These are phyloP conservation scores for Starmerella powellii DNA, from an alignment of 805 yeast genomes.

Conservation along the genomic window DNA sequence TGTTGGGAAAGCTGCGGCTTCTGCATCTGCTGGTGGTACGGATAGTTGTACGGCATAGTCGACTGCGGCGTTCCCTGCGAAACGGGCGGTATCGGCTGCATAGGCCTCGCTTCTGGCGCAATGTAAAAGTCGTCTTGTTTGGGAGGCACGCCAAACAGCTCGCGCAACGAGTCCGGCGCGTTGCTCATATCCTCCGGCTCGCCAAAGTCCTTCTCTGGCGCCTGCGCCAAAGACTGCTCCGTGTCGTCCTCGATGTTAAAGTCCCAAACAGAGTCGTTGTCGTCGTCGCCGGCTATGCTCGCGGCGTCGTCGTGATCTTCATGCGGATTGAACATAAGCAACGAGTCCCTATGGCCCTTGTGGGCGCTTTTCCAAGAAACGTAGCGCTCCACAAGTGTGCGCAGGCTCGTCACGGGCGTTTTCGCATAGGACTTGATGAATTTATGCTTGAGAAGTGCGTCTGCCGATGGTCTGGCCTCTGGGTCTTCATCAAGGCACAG, in stretches of 20 bases:
- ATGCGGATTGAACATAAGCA: constrained; percentile 25
- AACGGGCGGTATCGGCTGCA: not conserved
- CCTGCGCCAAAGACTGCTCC: not conserved
- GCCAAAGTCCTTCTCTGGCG: too few relatives aligned
- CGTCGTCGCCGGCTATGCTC: constrained; percentile 22
- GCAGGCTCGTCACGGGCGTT: constrained; percentile 47
- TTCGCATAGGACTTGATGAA: constrained; percentile 54
- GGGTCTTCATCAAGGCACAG: constrained; percentile 90
- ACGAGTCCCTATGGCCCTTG: constrained; percentile 35
- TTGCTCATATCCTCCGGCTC: constrained; percentile 28
- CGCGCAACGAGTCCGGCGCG: constrained; percentile 62
- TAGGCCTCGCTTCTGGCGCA: not conserved
- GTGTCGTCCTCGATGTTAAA: constrained; percentile 19
- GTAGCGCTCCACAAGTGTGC: constrained; percentile 54
- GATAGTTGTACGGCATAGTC: not conserved
- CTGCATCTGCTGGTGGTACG: not conserved
- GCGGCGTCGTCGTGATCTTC: constrained; percentile 18
- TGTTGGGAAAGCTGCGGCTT: constrained; percentile 1
- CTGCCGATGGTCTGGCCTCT: constrained; percentile 75
- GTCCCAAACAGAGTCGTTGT: constrained; percentile 25
- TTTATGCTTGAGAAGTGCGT: constrained; percentile 62
- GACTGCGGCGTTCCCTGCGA: not conserved
- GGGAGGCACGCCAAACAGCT: constrained; percentile 48
- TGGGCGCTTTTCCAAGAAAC: constrained; percentile 46
- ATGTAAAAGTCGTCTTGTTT: constrained; percentile 27